Evolutionary conservation across 164 flowering plant genomes (phyloP), one percentile per base, ranked within the genome.

Genomic region (Hamamelis virginiana): DNA sequence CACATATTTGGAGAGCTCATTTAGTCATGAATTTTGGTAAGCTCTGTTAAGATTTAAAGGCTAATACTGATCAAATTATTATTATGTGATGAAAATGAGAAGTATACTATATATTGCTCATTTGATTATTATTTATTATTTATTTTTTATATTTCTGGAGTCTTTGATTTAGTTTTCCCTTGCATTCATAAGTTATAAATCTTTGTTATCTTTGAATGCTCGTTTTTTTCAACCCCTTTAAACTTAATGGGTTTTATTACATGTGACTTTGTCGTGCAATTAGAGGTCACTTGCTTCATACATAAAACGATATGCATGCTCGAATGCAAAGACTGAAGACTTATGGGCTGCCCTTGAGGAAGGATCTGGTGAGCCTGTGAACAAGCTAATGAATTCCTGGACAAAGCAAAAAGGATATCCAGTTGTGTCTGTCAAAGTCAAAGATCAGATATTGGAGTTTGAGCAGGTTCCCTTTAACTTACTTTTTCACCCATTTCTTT

Each of bases 371-470:
- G 87, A 88, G 69, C 95, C 95, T 51, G 98, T 94, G 72, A 90
- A 82, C 70, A 75, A 71, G 74, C 72, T 94, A 44, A 94, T 94
- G 98, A 82, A 80, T 77, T 77, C 95, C 52, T 94, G 98, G 98
- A 94, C 98, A 59, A 89, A 89, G 77, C 97, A 94, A 72, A 69
- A 83, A 72, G 98, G 98, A 26, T 94, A 90, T 69, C 98, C 98
- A 21, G 95, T 94, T 69, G 83, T 94, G 58, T 82, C 84, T 56
- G 96, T 85, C 63, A 85, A 83, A 75, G 25, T 80, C 62, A 76
- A 80, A 58, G 88, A 82, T 70, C 70, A 85, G 55, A 88, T 66
- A 13, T 73, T 94, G 86, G 89, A 82, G 77, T 84, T 92, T 71
- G 91, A 92, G 67, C 98, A 94, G 98, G 98, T 94, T 43, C 43